Evolutionary conservation across 805 yeast genomes (phyloP).

Genomic region (Lipomyces sp.): DNA sequence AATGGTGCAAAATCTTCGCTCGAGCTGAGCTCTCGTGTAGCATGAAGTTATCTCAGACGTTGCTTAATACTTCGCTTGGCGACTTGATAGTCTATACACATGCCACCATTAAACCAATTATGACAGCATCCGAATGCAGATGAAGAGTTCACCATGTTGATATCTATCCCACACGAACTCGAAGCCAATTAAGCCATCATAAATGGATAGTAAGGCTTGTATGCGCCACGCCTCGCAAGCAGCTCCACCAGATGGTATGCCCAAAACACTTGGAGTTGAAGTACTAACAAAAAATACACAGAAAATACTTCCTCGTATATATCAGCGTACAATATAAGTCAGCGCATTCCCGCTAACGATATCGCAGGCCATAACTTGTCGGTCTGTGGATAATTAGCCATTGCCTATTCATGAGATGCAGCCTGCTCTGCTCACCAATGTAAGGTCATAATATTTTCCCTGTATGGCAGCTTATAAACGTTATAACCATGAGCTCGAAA

Average conservation of each 20-base stretch:
- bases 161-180: conserved; percentile 22
- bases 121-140: no score
- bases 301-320: neutral
- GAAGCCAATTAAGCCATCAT: neutral
- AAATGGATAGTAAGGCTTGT: conserved; percentile 8
- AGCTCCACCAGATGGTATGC: no score
- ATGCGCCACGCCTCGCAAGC: no score
- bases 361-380: conserved; percentile 31
- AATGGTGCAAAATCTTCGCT: conserved; percentile 26
- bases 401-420: neutral
- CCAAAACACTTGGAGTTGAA: no score
- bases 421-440: conserved; percentile 12
- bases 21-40: conserved; percentile 14
- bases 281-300: no score
- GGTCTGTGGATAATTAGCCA: conserved; percentile 12
- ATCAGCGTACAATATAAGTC: conserved; percentile 21
- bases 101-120: neutral
- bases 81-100: conserved; percentile 7
- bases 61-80: conserved; percentile 8
- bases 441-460: conserved; percentile 22
- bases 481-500: conserved; percentile 6
- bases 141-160: conserved; percentile 17
- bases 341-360: conserved; percentile 12
- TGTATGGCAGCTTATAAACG: conserved; percentile 19
- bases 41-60: conserved; percentile 2